These are phyloP conservation scores for Rhynchosporium graminicola DNA, from an alignment of 2,329 filamentous ascomycete species.

Conservation along the genomic window DNA sequence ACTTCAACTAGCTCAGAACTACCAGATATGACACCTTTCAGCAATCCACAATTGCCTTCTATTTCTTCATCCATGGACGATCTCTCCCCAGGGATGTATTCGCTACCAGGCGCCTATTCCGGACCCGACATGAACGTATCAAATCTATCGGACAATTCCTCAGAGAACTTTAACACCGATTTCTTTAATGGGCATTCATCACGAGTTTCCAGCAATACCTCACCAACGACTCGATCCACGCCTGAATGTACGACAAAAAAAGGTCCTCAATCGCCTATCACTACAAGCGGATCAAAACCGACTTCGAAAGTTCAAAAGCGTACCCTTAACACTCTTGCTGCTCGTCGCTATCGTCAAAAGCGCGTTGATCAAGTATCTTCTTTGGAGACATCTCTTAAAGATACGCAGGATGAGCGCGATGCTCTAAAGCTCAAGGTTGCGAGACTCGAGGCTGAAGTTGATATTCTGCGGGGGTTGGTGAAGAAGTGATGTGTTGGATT, in stretches of 20 bases:
- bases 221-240: neutral
- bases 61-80: neutral
- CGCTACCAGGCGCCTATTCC: neutral
- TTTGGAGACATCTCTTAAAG: constrained; percentile 60
- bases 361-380: constrained; percentile 65
- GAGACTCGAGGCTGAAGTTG: constrained; percentile 64
- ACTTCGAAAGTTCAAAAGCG: constrained; percentile 50
- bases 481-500: constrained; percentile 7
- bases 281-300: neutral
- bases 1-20: constrained; percentile 2
- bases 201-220: neutral
- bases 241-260: neutral
- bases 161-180: neutral
- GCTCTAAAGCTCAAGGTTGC: constrained; percentile 63
- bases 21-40: constrained; percentile 12
- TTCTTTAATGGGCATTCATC: neutral
- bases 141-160: neutral
- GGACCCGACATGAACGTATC: neutral
- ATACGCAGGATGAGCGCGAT: constrained; percentile 62
- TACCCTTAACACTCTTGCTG: constrained; percentile 69
- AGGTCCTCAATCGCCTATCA: neutral
- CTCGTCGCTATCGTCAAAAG: constrained; percentile 70
- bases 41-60: neutral
- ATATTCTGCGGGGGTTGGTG: constrained; percentile 56
- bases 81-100: constrained; percentile 6